A percentile compares a stretch with the other conserved stretches of the same genome.
These are phyloP conservation scores for Dioscorea cayenensis DNA, from an alignment of 116 monocot species.

Conservation along the genomic window DNA sequence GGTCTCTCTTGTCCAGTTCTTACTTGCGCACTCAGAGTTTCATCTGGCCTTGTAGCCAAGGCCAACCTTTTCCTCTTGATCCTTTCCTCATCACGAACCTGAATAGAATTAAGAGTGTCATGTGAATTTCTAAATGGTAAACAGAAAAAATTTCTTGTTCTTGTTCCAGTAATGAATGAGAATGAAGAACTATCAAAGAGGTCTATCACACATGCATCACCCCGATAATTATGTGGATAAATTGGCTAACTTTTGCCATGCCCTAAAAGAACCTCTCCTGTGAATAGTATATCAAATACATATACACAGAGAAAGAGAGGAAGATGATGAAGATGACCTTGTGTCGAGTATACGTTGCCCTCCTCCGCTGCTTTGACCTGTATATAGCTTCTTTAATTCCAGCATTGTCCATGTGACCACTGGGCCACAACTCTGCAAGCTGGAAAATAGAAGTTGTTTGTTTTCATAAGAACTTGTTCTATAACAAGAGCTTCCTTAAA, in stretches of 20 bases:
- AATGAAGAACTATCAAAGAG: too few species aligned
- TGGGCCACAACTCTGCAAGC: conserved; percentile 91
- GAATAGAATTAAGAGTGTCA: background rate
- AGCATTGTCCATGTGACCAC: conserved; percentile 86
- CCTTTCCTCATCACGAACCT: conserved; percentile 49
- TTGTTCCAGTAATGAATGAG: too few species aligned
- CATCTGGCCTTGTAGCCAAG: conserved; percentile 15
- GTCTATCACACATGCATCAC: too few species aligned
- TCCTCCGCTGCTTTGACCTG: conserved; percentile 78
- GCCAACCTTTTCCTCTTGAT: conserved; percentile 67
- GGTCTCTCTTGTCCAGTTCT: conserved; percentile 28
- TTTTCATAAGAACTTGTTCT: too few species aligned
- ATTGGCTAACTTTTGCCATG: too few species aligned
- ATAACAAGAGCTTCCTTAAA: background rate
- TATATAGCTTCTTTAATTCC: conserved; percentile 83
- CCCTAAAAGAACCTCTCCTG: too few species aligned
- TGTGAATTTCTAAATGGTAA: too few species aligned
- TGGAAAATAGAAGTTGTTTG: conserved; percentile 13
- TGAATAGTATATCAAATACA: too few species aligned
- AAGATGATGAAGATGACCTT: conserved; percentile 43
- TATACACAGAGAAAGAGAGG: background rate
- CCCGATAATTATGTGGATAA: too few species aligned
- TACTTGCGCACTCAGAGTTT: conserved; percentile 16
- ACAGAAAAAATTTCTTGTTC: too few species aligned
- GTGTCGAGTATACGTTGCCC: conserved; percentile 32